Percentiles rank a stretch among this genome's conserved stretches.
phyloP scores from a whole-genome alignment of 306 rosid species.

The Amphicarpaea edgeworthii region DNA sequence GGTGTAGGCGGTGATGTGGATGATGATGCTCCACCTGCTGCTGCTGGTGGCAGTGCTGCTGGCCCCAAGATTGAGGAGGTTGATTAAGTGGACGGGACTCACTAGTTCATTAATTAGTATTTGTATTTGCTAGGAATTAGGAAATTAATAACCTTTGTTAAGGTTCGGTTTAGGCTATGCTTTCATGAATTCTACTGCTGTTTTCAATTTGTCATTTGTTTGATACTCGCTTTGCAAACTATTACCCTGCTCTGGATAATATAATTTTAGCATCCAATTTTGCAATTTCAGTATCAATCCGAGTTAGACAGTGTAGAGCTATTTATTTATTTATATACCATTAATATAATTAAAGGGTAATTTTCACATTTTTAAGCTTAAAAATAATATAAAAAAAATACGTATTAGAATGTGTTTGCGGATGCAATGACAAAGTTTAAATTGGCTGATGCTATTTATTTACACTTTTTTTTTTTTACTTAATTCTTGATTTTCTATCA shows the following conservation, averaged over 20 bases:
- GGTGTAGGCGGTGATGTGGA: conserved; percentile 53
- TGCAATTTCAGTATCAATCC: background rate
- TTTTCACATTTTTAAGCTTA: too few species aligned
- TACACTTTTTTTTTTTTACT: too few species aligned
- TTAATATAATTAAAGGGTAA: too few species aligned
- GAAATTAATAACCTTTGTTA: background rate
- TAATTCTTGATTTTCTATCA: too few species aligned
- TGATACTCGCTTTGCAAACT: background rate
- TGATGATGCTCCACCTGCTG: conserved; percentile 64
- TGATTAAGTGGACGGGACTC: conserved; percentile 56
- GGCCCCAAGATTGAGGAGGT: conserved; percentile 90
- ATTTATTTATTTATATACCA: too few species aligned
- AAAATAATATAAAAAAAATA: too few species aligned
- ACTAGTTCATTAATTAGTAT: too few species aligned
- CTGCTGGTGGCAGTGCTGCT: conserved; percentile 67
- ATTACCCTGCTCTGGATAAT: background rate
- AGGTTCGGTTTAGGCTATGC: background rate
- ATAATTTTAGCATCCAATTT: background rate
- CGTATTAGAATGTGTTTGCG: too few species aligned
- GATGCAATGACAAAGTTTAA: too few species aligned
- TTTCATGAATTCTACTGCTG: conserved; percentile 11
- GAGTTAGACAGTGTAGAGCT: too few species aligned
- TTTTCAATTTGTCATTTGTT: background rate
- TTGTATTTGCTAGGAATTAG: background rate
- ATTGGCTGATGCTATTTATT: too few species aligned